Base-by-base conservation (phyloP, 2,329 filamentous ascomycete species). In the Colletotrichum costaricense region DNA sequence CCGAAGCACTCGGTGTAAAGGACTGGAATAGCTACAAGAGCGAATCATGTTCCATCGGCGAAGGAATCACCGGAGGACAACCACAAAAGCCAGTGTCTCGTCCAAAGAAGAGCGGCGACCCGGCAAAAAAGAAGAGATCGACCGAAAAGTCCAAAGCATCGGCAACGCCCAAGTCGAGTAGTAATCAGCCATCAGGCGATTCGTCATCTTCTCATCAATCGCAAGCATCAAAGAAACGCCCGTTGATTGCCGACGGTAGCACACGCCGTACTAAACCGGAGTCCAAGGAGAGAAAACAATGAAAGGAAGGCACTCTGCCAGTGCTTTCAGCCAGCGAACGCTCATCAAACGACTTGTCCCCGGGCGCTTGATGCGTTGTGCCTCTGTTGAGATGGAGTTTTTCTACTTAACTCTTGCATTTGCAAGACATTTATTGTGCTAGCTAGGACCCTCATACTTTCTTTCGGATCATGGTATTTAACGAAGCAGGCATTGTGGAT, bases 31-130 rank as follows among this genome's bases (percentile, higher is more conserved):
- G 56, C 2, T 49, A 57, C 19, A 16, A 19, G 16, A 54, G 72
- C n/a, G 72, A 74, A 9, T 52, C 68, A 30, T 57, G 54, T n/a
- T 42, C 67, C 9, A 67, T 67, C 6, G 3, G 16, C 38, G 38
- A 42, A 42, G 38, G 38, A 42, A 42, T 19, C 16, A 8, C 56
- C 63, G 26, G 55, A 58, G 54, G 69, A 63, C 52, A 38, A 65
- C 54, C 35, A 56, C 26, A 19, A 42, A 42, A 42, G 14, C 16
- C 16, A 6, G 38, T 7, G 6, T 42, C 16, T 42, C 38, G 16
- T 42, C 38, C 38, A 19, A 42, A 42, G 38, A 42, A 42, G 38
- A 42, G 14, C 38, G 38, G 16, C 38, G 38, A 42, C 38, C 16
- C 38, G 38, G 14, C 38, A 19, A 42, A 42, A 42, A 42, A 42